phyloP scores from a whole-genome alignment of 164 flowering plant genomes.

The Aristolochia californica region DNA sequence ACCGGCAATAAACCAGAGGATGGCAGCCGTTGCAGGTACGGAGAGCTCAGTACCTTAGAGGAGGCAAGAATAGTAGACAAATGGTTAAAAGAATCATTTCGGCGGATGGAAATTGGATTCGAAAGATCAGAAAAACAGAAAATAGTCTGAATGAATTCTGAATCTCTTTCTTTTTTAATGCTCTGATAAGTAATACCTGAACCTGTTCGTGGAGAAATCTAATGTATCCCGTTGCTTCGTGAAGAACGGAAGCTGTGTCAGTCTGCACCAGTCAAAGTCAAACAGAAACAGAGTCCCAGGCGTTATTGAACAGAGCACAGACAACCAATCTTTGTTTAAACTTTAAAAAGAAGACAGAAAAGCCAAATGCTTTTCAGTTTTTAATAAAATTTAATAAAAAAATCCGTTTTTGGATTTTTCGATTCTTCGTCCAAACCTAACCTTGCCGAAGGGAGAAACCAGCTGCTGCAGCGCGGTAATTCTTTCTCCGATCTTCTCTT shows the following conservation, averaged over 20 bases:
- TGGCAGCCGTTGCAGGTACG: constrained; percentile 41
- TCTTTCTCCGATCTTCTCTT: constrained; percentile 80
- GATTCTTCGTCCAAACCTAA: constrained; percentile 4
- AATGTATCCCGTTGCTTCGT: constrained; percentile 86
- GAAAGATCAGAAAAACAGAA: no score
- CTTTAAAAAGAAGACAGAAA: not conserved
- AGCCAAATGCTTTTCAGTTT: not conserved
- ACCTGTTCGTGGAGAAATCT: constrained; percentile 86
- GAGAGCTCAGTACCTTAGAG: constrained; percentile 52
- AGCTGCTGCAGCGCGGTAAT: constrained; percentile 75
- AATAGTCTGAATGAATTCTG: no score
- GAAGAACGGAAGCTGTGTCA: constrained; percentile 89
- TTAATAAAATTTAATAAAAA: no score
- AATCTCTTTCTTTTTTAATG: not conserved
- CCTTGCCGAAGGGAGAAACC: constrained; percentile 93
- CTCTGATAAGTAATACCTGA: constrained; percentile 23
- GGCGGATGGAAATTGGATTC: not conserved
- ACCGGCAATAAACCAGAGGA: constrained; percentile 14
- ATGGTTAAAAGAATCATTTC: not conserved
- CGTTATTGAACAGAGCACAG: not conserved
- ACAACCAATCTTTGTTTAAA: not conserved
- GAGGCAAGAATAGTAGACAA: no score
- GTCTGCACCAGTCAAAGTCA: constrained; percentile 45
- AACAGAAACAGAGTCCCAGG: not conserved
- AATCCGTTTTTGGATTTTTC: no score